phyloP scores from a whole-genome alignment of 108 stramenopile species.

The Conticribra guillardii region DNA sequence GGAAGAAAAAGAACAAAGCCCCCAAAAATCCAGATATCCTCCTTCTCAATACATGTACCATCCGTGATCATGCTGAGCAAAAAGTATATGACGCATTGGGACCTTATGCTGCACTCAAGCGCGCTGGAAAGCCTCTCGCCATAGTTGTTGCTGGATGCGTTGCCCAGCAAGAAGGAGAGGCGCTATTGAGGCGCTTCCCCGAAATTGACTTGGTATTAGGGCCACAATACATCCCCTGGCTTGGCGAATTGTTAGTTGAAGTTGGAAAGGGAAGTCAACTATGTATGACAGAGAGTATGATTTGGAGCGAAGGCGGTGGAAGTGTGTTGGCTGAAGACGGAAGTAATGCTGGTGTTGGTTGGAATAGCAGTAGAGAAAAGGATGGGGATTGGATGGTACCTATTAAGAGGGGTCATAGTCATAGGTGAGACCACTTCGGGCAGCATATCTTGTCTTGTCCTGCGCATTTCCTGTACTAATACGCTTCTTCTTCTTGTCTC shows the following conservation, averaged over 20 bases:
- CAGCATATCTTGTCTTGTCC: no score
- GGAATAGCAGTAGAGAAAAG: conserved; percentile 43
- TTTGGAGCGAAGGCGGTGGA: conserved; percentile 45
- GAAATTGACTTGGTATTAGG: conserved; percentile 95
- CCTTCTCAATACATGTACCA: conserved; percentile 85
- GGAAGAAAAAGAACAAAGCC: conserved; percentile 20
- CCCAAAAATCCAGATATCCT: conserved; percentile 65
- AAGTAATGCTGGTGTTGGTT: conserved; percentile 1
- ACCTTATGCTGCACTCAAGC: conserved; percentile 80
- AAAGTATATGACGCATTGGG: conserved; percentile 83
- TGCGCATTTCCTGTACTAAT: no score
- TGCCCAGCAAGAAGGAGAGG: conserved; percentile 97
- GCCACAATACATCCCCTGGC: conserved; percentile 84
- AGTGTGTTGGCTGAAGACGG: background rate
- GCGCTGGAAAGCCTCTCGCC: conserved; percentile 79
- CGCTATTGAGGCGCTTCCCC: conserved; percentile 83
- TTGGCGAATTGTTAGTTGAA: conserved; percentile 47
- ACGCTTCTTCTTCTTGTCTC: no score
- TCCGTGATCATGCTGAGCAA: conserved; percentile 90
- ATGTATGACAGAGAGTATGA: conserved; percentile 50
- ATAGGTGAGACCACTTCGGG: no score
- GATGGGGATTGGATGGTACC: conserved; percentile 47
- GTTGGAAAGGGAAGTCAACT: conserved; percentile 45
- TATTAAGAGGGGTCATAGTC: conserved; percentile 40
- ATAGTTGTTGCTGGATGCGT: conserved; percentile 97